phyloP scores from a whole-genome alignment of 2,329 filamentous ascomycete species.

The Monosporascus sp. region DNA sequence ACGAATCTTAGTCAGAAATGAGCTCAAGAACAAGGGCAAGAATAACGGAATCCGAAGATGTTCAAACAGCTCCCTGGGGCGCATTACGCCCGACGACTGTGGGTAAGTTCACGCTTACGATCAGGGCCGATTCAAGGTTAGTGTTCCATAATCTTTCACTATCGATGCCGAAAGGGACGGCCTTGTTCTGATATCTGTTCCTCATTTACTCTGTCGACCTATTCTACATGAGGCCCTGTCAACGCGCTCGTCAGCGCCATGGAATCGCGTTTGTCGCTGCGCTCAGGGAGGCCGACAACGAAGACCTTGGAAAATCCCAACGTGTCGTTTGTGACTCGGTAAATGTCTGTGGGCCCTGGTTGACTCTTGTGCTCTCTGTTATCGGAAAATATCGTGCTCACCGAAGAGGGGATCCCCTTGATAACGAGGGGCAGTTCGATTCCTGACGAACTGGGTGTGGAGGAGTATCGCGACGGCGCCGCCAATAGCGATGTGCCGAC shows the following conservation, averaged over 20 bases:
- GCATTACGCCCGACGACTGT: too few relatives aligned
- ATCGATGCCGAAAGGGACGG: conserved; percentile 30
- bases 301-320: conserved; percentile 29
- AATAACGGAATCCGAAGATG: not conserved
- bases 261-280: conserved; percentile 45
- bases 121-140: conserved; percentile 30
- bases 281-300: conserved; percentile 39
- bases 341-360: conserved; percentile 12
- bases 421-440: not conserved
- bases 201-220: conserved; percentile 36
- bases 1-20: not conserved
- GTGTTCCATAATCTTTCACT: conserved; percentile 21
- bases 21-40: not conserved
- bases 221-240: conserved; percentile 37
- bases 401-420: not conserved
- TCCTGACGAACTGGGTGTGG: conserved; percentile 1
- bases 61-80: too few relatives aligned
- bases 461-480: conserved; percentile 3
- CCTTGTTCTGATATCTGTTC: conserved; percentile 36
- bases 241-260: conserved; percentile 36
- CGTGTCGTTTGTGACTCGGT: conserved; percentile 19
- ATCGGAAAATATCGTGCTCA: conserved; percentile 3
- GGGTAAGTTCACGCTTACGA: conserved; percentile 7
- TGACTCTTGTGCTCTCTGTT: conserved; percentile 12
- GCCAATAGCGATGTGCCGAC: conserved; percentile 6